Conservation (phyloP, 805 yeast species). For the Ogataea degrootiae region DNA sequence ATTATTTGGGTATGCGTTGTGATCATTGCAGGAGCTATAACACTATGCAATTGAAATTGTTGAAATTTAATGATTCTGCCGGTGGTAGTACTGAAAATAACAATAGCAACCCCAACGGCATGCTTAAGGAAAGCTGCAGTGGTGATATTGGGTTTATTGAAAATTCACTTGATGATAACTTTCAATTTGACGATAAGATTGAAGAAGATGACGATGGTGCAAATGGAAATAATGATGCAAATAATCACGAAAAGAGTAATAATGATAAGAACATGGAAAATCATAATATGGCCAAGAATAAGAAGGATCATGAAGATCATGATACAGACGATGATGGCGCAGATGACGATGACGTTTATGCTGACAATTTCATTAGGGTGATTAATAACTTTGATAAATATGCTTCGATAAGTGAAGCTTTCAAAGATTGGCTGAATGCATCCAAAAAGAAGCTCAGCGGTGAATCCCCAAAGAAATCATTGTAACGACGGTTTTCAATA, state of each 20-base stretch:
- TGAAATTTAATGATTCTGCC: constrained; percentile 53
- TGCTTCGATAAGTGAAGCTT: constrained; percentile 31
- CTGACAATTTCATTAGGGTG: constrained; percentile 30
- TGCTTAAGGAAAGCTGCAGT: neutral
- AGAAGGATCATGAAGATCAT: constrained; percentile 3
- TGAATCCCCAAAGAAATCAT: neutral
- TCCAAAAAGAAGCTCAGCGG: constrained; percentile 8
- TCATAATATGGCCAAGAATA: neutral
- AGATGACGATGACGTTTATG: constrained; percentile 22
- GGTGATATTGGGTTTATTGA: constrained; percentile 11
- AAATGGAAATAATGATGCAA: neutral
- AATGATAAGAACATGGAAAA: no score
- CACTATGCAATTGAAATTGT: constrained; percentile 65
- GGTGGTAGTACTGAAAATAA: constrained; percentile 4
- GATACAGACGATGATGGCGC: constrained; percentile 18
- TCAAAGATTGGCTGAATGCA: constrained; percentile 31
- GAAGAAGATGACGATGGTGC: constrained; percentile 2
- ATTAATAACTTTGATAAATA: constrained; percentile 32
- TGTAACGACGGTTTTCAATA: neutral
- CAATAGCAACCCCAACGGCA: neutral
- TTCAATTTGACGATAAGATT: constrained; percentile 26
- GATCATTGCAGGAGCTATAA: constrained; percentile 84
- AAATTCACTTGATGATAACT: constrained; percentile 29
- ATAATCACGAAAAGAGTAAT: neutral
- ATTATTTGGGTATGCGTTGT: constrained; percentile 83